Conservation (phyloP, 345 rosid species). For the Sisymbrium altissimum region DNA sequence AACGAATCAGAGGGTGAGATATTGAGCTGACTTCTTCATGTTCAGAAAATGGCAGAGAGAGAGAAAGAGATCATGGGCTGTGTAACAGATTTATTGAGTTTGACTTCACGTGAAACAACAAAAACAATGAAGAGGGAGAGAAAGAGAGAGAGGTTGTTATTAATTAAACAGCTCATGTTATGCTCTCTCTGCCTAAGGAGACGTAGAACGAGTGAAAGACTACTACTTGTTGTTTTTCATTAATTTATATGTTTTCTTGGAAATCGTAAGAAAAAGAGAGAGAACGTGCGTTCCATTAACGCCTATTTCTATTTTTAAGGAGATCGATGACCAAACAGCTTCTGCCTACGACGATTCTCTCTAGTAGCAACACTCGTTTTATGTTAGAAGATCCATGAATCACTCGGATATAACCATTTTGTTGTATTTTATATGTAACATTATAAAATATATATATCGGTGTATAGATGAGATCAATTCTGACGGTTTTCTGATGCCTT, state of each 20-base stretch:
- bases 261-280: constrained; percentile 21
- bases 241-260: constrained; percentile 17
- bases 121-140: constrained; percentile 1
- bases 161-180: constrained; percentile 14
- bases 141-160: background rate
- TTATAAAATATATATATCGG: background rate
- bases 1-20: constrained; percentile 21
- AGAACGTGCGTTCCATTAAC: constrained; percentile 41
- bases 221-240: background rate
- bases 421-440: background rate
- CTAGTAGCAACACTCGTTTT: background rate
- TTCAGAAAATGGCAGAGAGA: constrained; percentile 23
- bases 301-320: background rate
- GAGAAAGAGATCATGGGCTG: constrained; percentile 16
- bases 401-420: background rate
- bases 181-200: background rate
- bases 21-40: constrained; percentile 20
- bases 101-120: constrained; percentile 29
- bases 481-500: constrained; percentile 1
- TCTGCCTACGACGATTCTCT: background rate
- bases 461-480: background rate
- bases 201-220: constrained; percentile 25
- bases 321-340: background rate
- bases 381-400: constrained; percentile 12
- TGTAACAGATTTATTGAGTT: constrained; percentile 32